phyloP scores from a whole-genome alignment of 148 eudicot species.

The Agrostemma githago region DNA sequence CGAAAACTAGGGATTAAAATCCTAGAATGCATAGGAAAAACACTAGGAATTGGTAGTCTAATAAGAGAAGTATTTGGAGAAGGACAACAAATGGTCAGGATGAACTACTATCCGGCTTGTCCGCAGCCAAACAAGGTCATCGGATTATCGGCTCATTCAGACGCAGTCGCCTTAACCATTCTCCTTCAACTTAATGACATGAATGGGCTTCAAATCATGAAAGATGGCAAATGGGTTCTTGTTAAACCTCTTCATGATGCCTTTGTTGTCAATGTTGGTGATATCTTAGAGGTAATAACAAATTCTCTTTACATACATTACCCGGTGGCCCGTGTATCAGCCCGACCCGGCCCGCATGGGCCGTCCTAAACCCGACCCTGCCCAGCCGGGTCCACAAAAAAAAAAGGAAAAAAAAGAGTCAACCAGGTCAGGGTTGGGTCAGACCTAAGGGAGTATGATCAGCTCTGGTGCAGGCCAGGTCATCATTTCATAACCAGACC shows the following conservation, averaged over 20 bases:
- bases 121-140: constrained; percentile 24
- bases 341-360: no score
- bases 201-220: constrained; percentile 26
- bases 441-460: no score
- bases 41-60: constrained; percentile 10
- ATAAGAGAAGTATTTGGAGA: constrained; percentile 21
- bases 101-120: constrained; percentile 37
- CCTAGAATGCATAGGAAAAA: constrained; percentile 12
- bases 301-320: no score
- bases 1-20: constrained; percentile 17
- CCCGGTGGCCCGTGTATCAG: no score
- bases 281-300: constrained; percentile 28
- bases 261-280: constrained; percentile 23
- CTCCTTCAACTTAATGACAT: constrained; percentile 30
- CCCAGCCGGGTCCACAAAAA: no score
- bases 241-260: constrained; percentile 24
- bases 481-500: no score
- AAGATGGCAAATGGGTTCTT: constrained; percentile 18
- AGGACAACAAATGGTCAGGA: constrained; percentile 23
- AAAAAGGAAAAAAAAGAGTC: no score
- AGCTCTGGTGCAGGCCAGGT: no score
- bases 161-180: constrained; percentile 18
- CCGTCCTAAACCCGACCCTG: no score
- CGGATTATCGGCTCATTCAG: constrained; percentile 29
- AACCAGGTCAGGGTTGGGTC: no score